Percentiles rank a stretch among this genome's conserved stretches.
phyloP scores from a whole-genome alignment of 805 yeast species.

The Starmerella tilneyi region DNA sequence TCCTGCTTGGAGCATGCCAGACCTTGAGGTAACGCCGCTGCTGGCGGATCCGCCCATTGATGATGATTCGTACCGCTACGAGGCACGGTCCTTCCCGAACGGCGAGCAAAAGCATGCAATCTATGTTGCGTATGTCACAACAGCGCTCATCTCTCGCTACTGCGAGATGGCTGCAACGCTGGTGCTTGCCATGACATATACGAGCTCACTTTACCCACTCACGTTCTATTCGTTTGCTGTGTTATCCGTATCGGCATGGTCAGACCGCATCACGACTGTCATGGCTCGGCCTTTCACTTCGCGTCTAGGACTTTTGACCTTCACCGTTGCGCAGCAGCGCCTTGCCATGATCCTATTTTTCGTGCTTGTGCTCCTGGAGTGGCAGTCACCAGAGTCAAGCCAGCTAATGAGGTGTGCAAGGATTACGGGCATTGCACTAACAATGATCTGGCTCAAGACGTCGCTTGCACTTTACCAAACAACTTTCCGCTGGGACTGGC shows the following conservation, averaged over 20 bases:
- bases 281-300: conserved; percentile 13
- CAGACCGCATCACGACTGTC: conserved; percentile 3
- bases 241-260: conserved; percentile 5
- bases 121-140: conserved; percentile 16
- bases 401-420: background rate
- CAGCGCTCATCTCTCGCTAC: conserved; percentile 14
- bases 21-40: conserved; percentile 21
- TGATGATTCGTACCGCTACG: conserved; percentile 26
- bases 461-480: conserved; percentile 16
- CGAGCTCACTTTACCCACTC: conserved; percentile 13
- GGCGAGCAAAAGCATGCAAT: conserved; percentile 24
- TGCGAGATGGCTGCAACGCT: conserved; percentile 21
- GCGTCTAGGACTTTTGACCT: conserved; percentile 12
- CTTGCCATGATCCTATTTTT: conserved; percentile 12
- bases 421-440: background rate
- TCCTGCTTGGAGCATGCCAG: background rate
- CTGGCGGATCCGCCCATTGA: conserved; percentile 28
- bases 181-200: conserved; percentile 15
- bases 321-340: conserved; percentile 11
- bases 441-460: conserved; percentile 10
- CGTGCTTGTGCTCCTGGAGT: conserved; percentile 2
- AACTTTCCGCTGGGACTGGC: conserved; percentile 24
- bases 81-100: conserved; percentile 24
- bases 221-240: conserved; percentile 19
- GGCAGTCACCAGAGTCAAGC: background rate